Percentiles rank a stretch among this genome's conserved stretches.
Evolutionary conservation across 768 basidiomycete genomes (phyloP).

Genomic region (Vararia minispora): DNA sequence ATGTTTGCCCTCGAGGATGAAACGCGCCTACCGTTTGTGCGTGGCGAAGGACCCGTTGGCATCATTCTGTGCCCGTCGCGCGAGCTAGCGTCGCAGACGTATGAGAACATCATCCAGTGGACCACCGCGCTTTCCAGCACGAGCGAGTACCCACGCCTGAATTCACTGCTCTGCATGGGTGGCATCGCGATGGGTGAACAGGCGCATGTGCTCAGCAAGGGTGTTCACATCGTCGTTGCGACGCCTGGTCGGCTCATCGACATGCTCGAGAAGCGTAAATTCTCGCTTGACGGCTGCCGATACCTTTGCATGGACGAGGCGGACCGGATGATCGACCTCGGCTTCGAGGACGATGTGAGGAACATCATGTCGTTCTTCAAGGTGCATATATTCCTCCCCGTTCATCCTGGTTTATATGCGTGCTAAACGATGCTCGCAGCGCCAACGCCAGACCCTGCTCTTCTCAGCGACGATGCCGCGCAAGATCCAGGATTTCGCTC

Average conservation of each 20-base stretch:
- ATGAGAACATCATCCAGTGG: constrained; percentile 88
- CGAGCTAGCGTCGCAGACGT: constrained; percentile 94
- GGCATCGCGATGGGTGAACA: constrained; percentile 99
- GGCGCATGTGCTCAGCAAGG: constrained; percentile 79
- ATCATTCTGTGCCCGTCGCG: constrained; percentile 94
- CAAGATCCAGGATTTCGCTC: constrained; percentile 98
- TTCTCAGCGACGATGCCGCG: constrained; percentile 99
- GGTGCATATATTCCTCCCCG: constrained; percentile 30
- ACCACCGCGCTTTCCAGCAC: constrained; percentile 70
- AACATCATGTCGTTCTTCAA: constrained; percentile 99
- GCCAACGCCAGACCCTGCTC: constrained; percentile 91
- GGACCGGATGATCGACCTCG: constrained; percentile 97
- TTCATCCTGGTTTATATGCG: neutral
- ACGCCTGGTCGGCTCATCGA: constrained; percentile 96
- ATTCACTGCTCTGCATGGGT: constrained; percentile 88
- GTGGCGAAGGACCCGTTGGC: constrained; percentile 96
- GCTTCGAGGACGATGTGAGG: constrained; percentile 97
- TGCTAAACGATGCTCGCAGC: constrained; percentile 29
- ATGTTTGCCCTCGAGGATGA: constrained; percentile 97
- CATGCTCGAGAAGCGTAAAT: constrained; percentile 92
- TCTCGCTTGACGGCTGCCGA: constrained; percentile 91
- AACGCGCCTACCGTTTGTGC: constrained; percentile 74
- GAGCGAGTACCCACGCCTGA: constrained; percentile 73
- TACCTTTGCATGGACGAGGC: constrained; percentile 99
- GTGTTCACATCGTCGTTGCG: constrained; percentile 91